Base-by-base conservation (phyloP, 768 basidiomycete species). In the Mycena belliarum region DNA sequence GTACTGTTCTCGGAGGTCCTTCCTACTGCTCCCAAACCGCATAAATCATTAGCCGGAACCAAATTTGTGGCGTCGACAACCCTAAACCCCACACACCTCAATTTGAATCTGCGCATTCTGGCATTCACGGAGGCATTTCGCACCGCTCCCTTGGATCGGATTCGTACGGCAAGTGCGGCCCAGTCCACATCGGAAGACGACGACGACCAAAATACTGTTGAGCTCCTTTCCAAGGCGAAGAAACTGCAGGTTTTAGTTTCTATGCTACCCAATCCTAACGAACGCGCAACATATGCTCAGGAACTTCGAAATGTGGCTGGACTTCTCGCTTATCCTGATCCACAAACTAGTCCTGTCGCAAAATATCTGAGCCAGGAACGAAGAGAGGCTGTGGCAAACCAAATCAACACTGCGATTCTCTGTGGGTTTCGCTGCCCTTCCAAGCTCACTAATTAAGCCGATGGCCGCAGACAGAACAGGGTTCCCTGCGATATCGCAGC, bases 51-150 rank as follows among this genome's bases (percentile, higher is more conserved):
- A 37, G 75, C 64, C 24, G 69, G 68, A 33, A 70, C 81, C 41
- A 72, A 80, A 54, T 88, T 84, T 61, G 69, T 82, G 21, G 74
- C 82, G 24, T 73, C 84, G 4, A 87, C 83, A 2, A 88, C 93
- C 7, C 78, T 86, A 25, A 79, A 88, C 45, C 88, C 93, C n/a
- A 70, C 76, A 2, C 91, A 94, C 65, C 79, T 96, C 50, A 76
- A 78, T 18, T 81, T 98, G 59, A 95, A 97, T 68, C 85, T 98
- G 37, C 88, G 88, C 48, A 91, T 97, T 46, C 86, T 90, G 40
- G 83, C 84, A 2, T 98, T 97, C 74, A 86, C 91, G 66, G 95
- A 98, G 71, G 82, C 87, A 21, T 86, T 92, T 61, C 85, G 93
- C 26, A 88, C 89, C 3, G 69, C 82, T 14, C 89, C 91, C 4